Evolutionary conservation across 805 yeast species (phyloP), one percentile per base, ranked within the genome.

Genomic region (Pichia kluyveri): DNA sequence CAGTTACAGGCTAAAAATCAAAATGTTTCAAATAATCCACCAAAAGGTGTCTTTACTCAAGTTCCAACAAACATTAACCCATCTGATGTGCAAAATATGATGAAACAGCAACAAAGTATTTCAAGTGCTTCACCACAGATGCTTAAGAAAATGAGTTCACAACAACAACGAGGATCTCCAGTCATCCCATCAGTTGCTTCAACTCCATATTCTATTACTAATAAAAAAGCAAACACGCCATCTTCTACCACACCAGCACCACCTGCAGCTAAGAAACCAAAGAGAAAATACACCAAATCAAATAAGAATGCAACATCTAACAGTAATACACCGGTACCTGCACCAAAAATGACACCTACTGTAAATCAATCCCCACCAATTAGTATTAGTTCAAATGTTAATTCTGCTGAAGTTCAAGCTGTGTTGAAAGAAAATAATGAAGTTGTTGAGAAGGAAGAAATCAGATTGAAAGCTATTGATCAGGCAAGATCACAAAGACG

Each of bases 401-500:
- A 47, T 26, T 43, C 45, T 18, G 43, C 47, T 7, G 53, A 52
- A 42, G 32, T 50, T 39, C 70, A 65, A 41, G 45, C 54, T 38
- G 49, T 60, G 18, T 37, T 66, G 48, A 59, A 58, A 42, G 69
- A 63, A 31, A 65, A 65, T 43, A 48, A 54, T 9, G 67, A 62
- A 27, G 44, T 54, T 45, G 46, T 64, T 19, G 51, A 56, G 10
- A 59, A 55, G 40, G 69, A 67, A 42, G 69, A 61, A 38, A 38
- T 55, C 14, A 53, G 55, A 18, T 44, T 57, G 36, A 57, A 51
- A 9, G 48, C 43, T 6, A 51, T 64, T 23, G 81, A 76, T 54
- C 58, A 67, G 14, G 71, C 70, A 51, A 62, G 75, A 51, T 66
- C 66, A 42, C 70, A 64, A 50, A 62, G 82, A 47, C 66, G 77